Percentiles rank a stretch among this genome's conserved stretches.
These are phyloP conservation scores for Trichosporon sp. DNA, from an alignment of 1,284 basidiomycete species.

Conservation along the genomic window DNA sequence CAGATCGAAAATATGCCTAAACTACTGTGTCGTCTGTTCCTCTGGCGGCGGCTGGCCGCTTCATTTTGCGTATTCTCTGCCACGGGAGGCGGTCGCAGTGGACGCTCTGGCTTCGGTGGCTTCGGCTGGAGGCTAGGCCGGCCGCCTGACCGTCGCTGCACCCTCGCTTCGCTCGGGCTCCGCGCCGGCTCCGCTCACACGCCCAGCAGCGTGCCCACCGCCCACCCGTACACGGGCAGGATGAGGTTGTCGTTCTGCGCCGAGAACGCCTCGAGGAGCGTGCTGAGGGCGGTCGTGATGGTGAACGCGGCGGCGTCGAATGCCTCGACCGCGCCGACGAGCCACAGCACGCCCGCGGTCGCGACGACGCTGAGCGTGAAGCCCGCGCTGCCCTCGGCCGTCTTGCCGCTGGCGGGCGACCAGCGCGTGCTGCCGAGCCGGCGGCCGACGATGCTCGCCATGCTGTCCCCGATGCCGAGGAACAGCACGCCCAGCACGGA, in stretches of 20 bases:
- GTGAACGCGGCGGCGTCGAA: slow-evolving; percentile 56
- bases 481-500: slow-evolving; percentile 65
- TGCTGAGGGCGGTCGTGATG: slow-evolving; percentile 58
- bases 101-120: too few species aligned
- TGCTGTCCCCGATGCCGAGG: slow-evolving; percentile 87
- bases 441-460: slow-evolving; percentile 89
- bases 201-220: slow-evolving; percentile 43
- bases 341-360: slow-evolving; percentile 65
- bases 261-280: slow-evolving; percentile 77
- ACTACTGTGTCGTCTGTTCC: too few species aligned
- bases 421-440: slow-evolving; percentile 73
- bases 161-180: too few species aligned
- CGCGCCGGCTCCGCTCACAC: slow-evolving; percentile 24
- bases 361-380: slow-evolving; percentile 69
- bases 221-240: slow-evolving; percentile 81
- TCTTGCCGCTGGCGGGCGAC: slow-evolving; percentile 79
- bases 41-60: too few species aligned
- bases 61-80: too few species aligned
- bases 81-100: too few species aligned
- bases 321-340: slow-evolving; percentile 62
- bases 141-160: too few species aligned
- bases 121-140: too few species aligned
- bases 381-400: slow-evolving; percentile 82
- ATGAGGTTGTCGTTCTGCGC: slow-evolving; percentile 94
- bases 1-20: too few species aligned